A percentile compares a stretch with the other conserved stretches of the same genome.
These are phyloP conservation scores for Alternaria viburni DNA, from an alignment of 2,329 filamentous ascomycete species.

Conservation along the genomic window DNA sequence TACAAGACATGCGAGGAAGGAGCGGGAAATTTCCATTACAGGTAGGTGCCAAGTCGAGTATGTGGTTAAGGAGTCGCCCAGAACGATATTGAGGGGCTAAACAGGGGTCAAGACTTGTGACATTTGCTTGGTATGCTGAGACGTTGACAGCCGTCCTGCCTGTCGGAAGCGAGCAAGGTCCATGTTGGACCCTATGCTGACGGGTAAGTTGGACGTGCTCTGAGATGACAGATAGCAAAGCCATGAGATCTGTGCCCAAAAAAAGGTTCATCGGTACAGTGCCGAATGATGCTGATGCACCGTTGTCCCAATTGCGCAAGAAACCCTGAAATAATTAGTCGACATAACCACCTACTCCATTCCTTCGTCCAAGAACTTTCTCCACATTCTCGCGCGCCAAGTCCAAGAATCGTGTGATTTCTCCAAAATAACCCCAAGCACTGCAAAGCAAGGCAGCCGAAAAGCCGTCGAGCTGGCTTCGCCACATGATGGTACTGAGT, in stretches of 20 bases:
- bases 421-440: background rate
- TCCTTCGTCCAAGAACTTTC: background rate
- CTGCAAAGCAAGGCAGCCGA: background rate
- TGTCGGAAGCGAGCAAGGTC: background rate
- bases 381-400: background rate
- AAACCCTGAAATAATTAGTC: background rate
- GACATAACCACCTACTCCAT: background rate
- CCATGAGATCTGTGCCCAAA: background rate
- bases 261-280: background rate
- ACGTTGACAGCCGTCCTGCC: background rate
- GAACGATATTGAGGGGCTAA: conserved; percentile 8
- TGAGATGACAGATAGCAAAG: background rate
- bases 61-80: conserved; percentile 13
- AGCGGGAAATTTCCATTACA: conserved; percentile 3
- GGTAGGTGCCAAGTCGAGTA: conserved; percentile 13
- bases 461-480: background rate
- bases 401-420: background rate
- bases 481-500: background rate
- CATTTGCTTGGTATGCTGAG: conserved; percentile 27
- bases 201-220: background rate
- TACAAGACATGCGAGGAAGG: conserved; percentile 10
- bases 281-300: background rate
- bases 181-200: background rate
- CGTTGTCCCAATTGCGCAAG: background rate
- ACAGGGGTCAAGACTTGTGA: conserved; percentile 28